These are phyloP conservation scores for Leccinum fallax DNA, from an alignment of 1,284 basidiomycete genomes.

Conservation along the genomic window DNA sequence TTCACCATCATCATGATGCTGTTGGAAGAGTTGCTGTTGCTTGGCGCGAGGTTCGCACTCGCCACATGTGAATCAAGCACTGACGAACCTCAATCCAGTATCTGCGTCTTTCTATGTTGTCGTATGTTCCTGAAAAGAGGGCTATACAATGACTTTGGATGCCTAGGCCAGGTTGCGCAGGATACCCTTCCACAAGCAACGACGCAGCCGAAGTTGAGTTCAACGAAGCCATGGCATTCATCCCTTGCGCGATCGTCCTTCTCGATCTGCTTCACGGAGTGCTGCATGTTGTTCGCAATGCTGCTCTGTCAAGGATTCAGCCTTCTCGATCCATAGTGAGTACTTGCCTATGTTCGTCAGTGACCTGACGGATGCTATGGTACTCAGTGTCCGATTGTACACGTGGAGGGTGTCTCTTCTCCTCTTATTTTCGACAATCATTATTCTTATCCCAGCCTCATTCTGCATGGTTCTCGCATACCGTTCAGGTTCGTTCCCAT, in stretches of 20 bases:
- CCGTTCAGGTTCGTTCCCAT: slow-evolving; percentile 29
- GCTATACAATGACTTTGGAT: slow-evolving; percentile 59
- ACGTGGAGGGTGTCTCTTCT: slow-evolving; percentile 67
- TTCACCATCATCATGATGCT: slow-evolving; percentile 19
- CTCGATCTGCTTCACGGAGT: slow-evolving; percentile 68
- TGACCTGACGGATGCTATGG: slow-evolving; percentile 2
- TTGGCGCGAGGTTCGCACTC: slow-evolving; percentile 28
- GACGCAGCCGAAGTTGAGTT: slow-evolving; percentile 34
- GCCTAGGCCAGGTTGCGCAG: slow-evolving; percentile 36
- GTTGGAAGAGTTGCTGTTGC: slow-evolving; percentile 10
- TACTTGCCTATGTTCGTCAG: slow-evolving; percentile 8
- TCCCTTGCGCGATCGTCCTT: slow-evolving; percentile 57
- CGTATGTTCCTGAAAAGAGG: slow-evolving; percentile 54
- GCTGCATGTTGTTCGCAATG: slow-evolving; percentile 64
- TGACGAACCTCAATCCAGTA: slow-evolving; percentile 34
- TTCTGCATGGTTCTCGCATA: slow-evolving; percentile 60
- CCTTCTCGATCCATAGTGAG: slow-evolving; percentile 54
- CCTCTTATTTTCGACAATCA: slow-evolving; percentile 55
- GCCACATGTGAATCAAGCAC: neutral
- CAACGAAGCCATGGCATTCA: slow-evolving; percentile 48
- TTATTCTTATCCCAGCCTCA: slow-evolving; percentile 62
- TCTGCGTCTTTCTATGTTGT: slow-evolving; percentile 52
- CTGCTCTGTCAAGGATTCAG: slow-evolving; percentile 65
- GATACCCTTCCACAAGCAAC: slow-evolving; percentile 47
- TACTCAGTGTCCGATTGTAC: slow-evolving; percentile 50